Conservation (phyloP, 2,329 filamentous ascomycete species). For the Nothomitra cinnamomea region DNA sequence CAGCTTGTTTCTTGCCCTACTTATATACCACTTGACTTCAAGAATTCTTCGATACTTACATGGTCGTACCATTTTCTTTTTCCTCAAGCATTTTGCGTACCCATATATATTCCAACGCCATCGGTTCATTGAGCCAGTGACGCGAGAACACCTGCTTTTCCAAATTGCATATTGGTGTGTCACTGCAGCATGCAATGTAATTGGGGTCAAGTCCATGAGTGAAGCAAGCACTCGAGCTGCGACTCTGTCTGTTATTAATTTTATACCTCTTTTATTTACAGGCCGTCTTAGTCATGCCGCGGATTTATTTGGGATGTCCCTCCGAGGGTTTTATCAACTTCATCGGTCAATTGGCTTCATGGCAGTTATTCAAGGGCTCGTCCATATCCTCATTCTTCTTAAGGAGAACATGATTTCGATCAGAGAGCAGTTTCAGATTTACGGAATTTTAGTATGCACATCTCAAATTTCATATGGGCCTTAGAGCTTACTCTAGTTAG, state of each 20-base stretch:
- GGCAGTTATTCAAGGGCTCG: conserved; percentile 9
- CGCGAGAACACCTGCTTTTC: neutral
- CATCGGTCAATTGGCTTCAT: conserved; percentile 12
- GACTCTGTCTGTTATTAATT: conserved; percentile 10
- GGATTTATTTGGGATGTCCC: conserved; percentile 11
- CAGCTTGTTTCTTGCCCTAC: too few relatives aligned
- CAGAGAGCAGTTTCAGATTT: conserved; percentile 2
- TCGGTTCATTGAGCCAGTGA: neutral
- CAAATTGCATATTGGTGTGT: neutral
- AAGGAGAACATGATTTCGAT: conserved; percentile 1
- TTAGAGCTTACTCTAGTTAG: conserved; percentile 5
- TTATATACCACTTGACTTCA: neutral
- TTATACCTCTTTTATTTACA: conserved; percentile 5
- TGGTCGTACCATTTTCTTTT: neutral
- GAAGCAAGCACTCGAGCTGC: conserved; percentile 6
- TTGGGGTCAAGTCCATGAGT: neutral
- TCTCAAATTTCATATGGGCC: conserved; percentile 5
- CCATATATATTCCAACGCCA: neutral
- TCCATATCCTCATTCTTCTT: conserved; percentile 10
- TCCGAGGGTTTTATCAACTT: conserved; percentile 9
- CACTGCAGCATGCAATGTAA: neutral
- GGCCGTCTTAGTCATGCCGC: conserved; percentile 8
- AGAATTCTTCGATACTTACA: neutral
- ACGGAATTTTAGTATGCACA: conserved; percentile 9
- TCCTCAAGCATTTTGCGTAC: neutral